These are phyloP conservation scores for Tuber borchii DNA, from an alignment of 495 filamentous ascomycete genomes.

Conservation along the genomic window DNA sequence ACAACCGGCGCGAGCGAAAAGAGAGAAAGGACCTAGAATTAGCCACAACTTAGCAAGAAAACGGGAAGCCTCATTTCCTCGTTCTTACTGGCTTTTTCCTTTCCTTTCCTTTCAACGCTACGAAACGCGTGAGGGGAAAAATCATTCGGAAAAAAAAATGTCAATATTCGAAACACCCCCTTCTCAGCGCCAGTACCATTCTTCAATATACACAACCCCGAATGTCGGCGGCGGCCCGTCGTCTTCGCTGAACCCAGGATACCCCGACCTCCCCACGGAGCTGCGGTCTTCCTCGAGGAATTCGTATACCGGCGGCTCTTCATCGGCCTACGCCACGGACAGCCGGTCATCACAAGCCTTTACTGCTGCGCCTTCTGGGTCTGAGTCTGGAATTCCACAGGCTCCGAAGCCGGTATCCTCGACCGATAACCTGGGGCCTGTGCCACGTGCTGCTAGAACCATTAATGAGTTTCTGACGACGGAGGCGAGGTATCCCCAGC, in stretches of 20 bases:
- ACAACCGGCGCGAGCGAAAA: background rate
- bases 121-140: background rate
- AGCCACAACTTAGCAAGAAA: background rate
- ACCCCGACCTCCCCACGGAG: slow-evolving; percentile 37
- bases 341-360: slow-evolving; percentile 23
- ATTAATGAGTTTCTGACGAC: slow-evolving; percentile 68
- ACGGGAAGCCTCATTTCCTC: background rate
- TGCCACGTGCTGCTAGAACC: slow-evolving; percentile 73
- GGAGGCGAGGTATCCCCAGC: slow-evolving; percentile 76
- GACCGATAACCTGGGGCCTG: slow-evolving; percentile 50
- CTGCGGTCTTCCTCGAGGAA: slow-evolving; percentile 26
- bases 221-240: slow-evolving; percentile 39
- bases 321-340: slow-evolving; percentile 17
- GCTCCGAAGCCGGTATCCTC: slow-evolving; percentile 16
- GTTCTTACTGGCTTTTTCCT: background rate
- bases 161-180: slow-evolving; percentile 39
- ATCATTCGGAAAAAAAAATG: slow-evolving; percentile 10
- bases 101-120: background rate
- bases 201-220: slow-evolving; percentile 30
- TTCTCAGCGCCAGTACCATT: slow-evolving; percentile 41
- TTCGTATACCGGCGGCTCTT: slow-evolving; percentile 11
- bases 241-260: slow-evolving; percentile 12
- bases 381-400: slow-evolving; percentile 9
- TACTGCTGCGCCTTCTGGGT: slow-evolving; percentile 6
- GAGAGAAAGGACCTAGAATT: background rate